Evolutionary conservation across 805 yeast species (phyloP).

Genomic region (Ogataea populi-albae): DNA sequence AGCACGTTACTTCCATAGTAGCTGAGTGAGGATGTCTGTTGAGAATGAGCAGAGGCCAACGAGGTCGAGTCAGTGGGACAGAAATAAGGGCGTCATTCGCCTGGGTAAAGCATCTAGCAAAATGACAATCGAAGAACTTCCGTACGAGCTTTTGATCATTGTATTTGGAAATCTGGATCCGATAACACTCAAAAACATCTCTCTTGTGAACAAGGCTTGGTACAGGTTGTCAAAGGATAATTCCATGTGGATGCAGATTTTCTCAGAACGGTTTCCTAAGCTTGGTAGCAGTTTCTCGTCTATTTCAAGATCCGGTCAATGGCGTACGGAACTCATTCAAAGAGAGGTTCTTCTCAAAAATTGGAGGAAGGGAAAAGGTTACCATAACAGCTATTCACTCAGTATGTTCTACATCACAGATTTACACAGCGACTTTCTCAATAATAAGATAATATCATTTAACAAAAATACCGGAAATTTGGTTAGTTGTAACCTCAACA

Average conservation of each 20-base stretch:
- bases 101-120: no score
- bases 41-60: no score
- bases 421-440: constrained; percentile 26
- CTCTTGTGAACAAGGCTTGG: constrained; percentile 51
- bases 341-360: constrained; percentile 35
- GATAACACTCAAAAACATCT: constrained; percentile 36
- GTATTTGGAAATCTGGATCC: constrained; percentile 48
- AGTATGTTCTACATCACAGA: constrained; percentile 24
- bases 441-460: constrained; percentile 23
- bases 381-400: constrained; percentile 20
- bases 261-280: constrained; percentile 38
- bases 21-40: no score
- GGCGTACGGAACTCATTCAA: constrained; percentile 46
- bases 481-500: constrained; percentile 20
- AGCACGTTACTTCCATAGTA: no score
- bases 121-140: no score
- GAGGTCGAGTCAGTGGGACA: no score
- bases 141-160: constrained; percentile 44
- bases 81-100: no score
- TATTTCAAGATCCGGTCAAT: constrained; percentile 40
- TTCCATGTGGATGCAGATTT: constrained; percentile 47
- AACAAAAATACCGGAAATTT: constrained; percentile 27
- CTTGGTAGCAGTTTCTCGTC: constrained; percentile 38
- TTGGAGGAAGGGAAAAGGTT: constrained; percentile 37
- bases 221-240: constrained; percentile 41